phyloP scores from a whole-genome alignment of 2,329 filamentous ascomycete genomes.

The Fusarium cicatricum region DNA sequence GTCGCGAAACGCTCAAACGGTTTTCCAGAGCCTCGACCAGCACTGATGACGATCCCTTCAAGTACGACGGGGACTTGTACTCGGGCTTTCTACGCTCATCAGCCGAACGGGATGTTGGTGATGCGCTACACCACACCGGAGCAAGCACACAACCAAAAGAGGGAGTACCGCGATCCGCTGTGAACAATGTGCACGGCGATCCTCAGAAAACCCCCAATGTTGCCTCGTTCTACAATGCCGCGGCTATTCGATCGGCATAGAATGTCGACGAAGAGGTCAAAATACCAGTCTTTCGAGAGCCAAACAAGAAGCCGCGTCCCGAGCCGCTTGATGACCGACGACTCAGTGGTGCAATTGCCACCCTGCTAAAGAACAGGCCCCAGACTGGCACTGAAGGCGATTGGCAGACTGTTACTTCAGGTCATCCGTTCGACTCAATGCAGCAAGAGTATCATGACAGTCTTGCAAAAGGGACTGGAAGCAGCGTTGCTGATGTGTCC shows the following conservation, averaged over 20 bases:
- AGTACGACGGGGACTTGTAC: constrained; percentile 54
- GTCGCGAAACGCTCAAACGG: constrained; percentile 23
- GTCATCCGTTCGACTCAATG: constrained; percentile 34
- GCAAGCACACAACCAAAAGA: constrained; percentile 30
- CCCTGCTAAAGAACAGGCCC: constrained; percentile 26
- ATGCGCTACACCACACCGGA: constrained; percentile 46
- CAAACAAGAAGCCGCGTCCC: constrained; percentile 1
- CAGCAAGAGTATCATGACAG: constrained; percentile 35
- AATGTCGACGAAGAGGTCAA: constrained; percentile 52
- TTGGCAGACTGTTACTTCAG: constrained; percentile 50
- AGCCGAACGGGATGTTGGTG: constrained; percentile 55
- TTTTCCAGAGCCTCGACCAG: constrained; percentile 46
- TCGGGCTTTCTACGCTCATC: constrained; percentile 48
- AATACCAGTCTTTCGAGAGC: constrained; percentile 42
- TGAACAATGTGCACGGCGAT: constrained; percentile 8
- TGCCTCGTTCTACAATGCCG: constrained; percentile 48
- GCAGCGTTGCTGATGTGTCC: constrained; percentile 57
- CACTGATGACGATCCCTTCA: constrained; percentile 54
- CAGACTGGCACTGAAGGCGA: constrained; percentile 40
- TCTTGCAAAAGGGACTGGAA: constrained; percentile 47
- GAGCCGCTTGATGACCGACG: constrained; percentile 12
- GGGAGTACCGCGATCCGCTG: not conserved
- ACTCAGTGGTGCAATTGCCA: constrained; percentile 27
- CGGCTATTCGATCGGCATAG: constrained; percentile 51
- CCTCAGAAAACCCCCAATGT: constrained; percentile 12